These are phyloP conservation scores for Colletotrichum salicis DNA, from an alignment of 2,329 filamentous ascomycete genomes.

Conservation along the genomic window DNA sequence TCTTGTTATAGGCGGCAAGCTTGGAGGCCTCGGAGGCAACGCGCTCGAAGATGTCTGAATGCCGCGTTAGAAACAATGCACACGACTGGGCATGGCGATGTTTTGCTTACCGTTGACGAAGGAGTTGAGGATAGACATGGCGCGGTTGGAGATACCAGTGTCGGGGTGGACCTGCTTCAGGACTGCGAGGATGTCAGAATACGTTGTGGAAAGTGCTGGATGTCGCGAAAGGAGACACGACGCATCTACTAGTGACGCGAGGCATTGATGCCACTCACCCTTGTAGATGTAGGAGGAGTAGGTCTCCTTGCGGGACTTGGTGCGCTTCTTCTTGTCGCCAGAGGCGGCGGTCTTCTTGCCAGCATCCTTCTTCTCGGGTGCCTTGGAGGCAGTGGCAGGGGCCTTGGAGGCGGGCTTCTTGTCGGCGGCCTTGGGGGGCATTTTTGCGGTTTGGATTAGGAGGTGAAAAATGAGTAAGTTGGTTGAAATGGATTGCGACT, in stretches of 20 bases:
- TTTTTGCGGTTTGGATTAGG: constrained; percentile 63
- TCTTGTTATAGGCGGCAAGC: constrained; percentile 99
- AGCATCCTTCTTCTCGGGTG: constrained; percentile 96
- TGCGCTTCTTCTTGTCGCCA: constrained; percentile 99
- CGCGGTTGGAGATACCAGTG: constrained; percentile 99
- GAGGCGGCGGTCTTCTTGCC: constrained; percentile 99
- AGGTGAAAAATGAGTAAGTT: constrained; percentile 11
- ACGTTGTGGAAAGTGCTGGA: not conserved
- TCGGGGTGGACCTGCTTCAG: constrained; percentile 99
- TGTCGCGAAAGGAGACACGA: constrained; percentile 4
- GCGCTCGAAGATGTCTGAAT: constrained; percentile 96
- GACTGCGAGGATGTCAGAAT: constrained; percentile 65
- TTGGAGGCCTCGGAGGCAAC: constrained; percentile 99
- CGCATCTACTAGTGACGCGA: not conserved
- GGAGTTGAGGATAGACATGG: constrained; percentile 99
- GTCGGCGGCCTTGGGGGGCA: constrained; percentile 97
- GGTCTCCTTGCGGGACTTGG: constrained; percentile 99
- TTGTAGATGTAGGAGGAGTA: constrained; percentile 99
- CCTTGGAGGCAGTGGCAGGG: constrained; percentile 77
- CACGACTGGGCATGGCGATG: not conserved
- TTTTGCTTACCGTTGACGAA: constrained; percentile 91
- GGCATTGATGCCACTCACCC: constrained; percentile 63
- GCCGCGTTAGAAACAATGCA: constrained; percentile 38
- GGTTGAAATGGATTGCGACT: constrained; percentile 34
- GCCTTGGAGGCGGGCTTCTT: constrained; percentile 99